A percentile compares a stretch with the other conserved stretches of the same genome.
Conservation (phyloP, 768 basidiomycete species). For the Leucosporidium scottii region DNA sequence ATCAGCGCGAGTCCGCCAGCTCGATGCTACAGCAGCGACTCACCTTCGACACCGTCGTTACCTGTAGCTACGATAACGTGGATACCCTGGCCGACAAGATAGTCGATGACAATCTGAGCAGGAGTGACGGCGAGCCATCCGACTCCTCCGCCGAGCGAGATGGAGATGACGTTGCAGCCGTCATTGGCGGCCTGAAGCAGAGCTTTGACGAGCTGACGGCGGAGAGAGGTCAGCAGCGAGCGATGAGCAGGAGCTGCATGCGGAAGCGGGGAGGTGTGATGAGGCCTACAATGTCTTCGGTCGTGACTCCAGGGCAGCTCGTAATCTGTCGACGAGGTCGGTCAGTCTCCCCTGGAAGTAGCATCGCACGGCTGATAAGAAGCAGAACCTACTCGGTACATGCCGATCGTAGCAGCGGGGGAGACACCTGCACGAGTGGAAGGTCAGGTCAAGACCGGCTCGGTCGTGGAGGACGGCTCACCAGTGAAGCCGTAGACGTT, state of each 20-base stretch:
- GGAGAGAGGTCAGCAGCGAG: too few relatives aligned
- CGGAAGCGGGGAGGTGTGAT: too few relatives aligned
- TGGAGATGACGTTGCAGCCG: slow-evolving; percentile 57
- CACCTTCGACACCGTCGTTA: slow-evolving; percentile 51
- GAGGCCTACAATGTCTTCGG: background rate
- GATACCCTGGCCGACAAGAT: slow-evolving; percentile 54
- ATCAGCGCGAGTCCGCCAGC: background rate
- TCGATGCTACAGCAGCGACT: background rate
- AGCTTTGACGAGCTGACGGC: slow-evolving; percentile 35
- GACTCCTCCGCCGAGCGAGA: slow-evolving; percentile 57
- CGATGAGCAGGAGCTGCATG: too few relatives aligned
- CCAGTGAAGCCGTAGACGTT: slow-evolving; percentile 50
- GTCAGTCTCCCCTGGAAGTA: too few relatives aligned
- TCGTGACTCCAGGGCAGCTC: background rate
- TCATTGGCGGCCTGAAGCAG: slow-evolving; percentile 48
- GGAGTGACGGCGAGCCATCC: slow-evolving; percentile 58
- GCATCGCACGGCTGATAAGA: too few relatives aligned
- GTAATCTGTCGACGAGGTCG: background rate
- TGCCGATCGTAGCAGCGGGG: background rate
- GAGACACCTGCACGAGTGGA: slow-evolving; percentile 50
- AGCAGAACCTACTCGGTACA: too few relatives aligned
- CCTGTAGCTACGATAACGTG: slow-evolving; percentile 64
- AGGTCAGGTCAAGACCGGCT: slow-evolving; percentile 5
- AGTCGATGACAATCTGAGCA: slow-evolving; percentile 53
- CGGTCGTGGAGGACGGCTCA: background rate